Percentiles rank a stretch among this genome's conserved stretches.
Conservation (phyloP, 768 basidiomycete species). For the Leccinum truebloodii region DNA sequence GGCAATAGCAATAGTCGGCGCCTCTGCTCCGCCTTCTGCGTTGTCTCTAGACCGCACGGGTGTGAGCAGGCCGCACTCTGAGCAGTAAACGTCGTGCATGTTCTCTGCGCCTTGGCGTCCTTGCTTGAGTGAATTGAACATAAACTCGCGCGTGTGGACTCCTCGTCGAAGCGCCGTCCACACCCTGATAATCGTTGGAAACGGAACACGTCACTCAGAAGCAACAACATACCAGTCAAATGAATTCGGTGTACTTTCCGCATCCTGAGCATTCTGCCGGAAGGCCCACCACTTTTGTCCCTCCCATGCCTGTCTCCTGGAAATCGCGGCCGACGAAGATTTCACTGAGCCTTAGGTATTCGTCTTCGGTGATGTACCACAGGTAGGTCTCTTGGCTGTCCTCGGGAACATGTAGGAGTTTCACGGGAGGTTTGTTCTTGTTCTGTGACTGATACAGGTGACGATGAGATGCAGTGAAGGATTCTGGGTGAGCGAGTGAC, state of each 20-base stretch:
- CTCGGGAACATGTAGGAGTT: neutral
- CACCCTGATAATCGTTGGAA: constrained; percentile 1
- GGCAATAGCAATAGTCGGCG: constrained; percentile 12
- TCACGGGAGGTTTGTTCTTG: constrained; percentile 14
- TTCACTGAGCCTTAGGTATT: constrained; percentile 17
- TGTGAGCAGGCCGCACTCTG: constrained; percentile 17
- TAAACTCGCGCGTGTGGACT: no score
- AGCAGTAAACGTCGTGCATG: constrained; percentile 20
- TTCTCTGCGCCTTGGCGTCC: constrained; percentile 6
- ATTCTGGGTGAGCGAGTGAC: neutral
- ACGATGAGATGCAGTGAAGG: neutral
- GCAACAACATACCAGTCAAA: constrained; percentile 8
- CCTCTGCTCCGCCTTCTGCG: constrained; percentile 15
- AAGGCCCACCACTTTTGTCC: constrained; percentile 15
- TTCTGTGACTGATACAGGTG: constrained; percentile 1
- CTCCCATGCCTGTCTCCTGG: constrained; percentile 16
- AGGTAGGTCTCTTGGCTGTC: constrained; percentile 1
- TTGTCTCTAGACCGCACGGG: constrained; percentile 16
- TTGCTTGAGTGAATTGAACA: no score
- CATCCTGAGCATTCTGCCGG: constrained; percentile 11
- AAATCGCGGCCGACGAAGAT: constrained; percentile 14
- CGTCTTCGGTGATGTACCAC: constrained; percentile 22
- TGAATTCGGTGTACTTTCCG: constrained; percentile 20
- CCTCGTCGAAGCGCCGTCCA: constrained; percentile 10
- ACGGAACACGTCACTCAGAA: neutral